phyloP scores from a whole-genome alignment of 1,284 basidiomycete species.

The Porodaedalea pini region DNA sequence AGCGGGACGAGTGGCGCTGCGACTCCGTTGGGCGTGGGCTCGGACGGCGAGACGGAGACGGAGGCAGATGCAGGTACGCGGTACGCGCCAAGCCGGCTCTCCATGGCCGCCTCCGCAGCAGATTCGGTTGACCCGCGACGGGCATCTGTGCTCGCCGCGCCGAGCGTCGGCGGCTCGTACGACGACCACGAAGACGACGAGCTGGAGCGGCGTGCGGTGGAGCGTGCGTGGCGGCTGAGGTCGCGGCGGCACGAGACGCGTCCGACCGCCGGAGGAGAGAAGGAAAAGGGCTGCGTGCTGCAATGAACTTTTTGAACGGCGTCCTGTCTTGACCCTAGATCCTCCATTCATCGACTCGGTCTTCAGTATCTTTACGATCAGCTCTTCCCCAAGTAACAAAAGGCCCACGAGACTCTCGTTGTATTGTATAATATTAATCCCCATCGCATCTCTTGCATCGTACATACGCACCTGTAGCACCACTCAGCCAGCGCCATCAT shows the following conservation, averaged over 20 bases:
- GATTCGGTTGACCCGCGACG: conserved; percentile 11
- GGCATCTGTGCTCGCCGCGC: conserved; percentile 8
- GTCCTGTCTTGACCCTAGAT: background rate
- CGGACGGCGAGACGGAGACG: conserved; percentile 4
- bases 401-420: no score
- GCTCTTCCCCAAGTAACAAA: no score
- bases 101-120: conserved; percentile 13
- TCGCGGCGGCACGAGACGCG: background rate
- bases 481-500: background rate
- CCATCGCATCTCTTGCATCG: no score
- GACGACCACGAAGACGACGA: conserved; percentile 8
- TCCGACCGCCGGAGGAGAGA: background rate
- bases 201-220: conserved; percentile 7
- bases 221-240: conserved; percentile 1
- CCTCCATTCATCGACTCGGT: background rate
- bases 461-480: background rate
- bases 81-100: conserved; percentile 9
- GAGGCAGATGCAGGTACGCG: conserved; percentile 2
- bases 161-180: conserved; percentile 9
- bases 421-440: no score
- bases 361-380: background rate
- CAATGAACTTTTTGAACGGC: conserved; percentile 4
- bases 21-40: background rate
- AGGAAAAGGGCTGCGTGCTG: conserved; percentile 17
- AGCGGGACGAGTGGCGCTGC: background rate